phyloP scores from a whole-genome alignment of 2,329 filamentous ascomycete species.

The Scleromitrula shiraiana region DNA sequence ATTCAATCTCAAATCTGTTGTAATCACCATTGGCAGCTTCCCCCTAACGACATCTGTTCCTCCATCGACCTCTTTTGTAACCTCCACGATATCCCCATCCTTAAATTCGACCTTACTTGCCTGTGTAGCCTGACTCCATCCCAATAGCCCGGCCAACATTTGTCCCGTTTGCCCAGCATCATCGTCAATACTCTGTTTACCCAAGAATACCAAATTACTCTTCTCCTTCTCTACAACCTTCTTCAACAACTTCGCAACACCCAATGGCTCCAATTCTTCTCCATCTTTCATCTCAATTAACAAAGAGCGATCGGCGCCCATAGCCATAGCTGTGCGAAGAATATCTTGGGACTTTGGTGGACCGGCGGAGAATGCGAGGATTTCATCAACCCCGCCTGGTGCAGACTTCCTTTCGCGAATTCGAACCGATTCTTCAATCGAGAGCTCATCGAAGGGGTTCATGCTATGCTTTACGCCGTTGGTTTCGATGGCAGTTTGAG shows the following conservation, averaged over 20 bases:
- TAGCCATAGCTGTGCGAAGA: constrained; percentile 93
- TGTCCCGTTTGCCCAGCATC: constrained; percentile 93
- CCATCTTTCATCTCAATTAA: constrained; percentile 75
- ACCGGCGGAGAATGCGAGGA: constrained; percentile 81
- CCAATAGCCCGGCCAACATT: constrained; percentile 89
- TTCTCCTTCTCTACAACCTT: constrained; percentile 75
- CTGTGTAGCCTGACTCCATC: constrained; percentile 93
- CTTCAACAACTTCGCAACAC: constrained; percentile 83
- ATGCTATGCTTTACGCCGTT: constrained; percentile 93
- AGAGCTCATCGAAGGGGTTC: constrained; percentile 99
- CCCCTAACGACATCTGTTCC: constrained; percentile 83
- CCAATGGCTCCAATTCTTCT: constrained; percentile 75
- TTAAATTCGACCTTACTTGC: constrained; percentile 74
- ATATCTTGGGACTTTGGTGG: constrained; percentile 82
- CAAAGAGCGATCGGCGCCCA: constrained; percentile 90
- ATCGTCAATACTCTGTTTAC: constrained; percentile 98
- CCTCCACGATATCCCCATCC: constrained; percentile 60
- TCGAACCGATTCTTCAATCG: constrained; percentile 89
- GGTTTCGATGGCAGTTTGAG: constrained; percentile 82
- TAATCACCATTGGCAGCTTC: constrained; percentile 86
- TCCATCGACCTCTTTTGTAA: constrained; percentile 90
- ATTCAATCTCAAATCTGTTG: constrained; percentile 89
- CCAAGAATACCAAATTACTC: constrained; percentile 85
- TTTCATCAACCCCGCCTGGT: constrained; percentile 74
- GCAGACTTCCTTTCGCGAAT: constrained; percentile 79